A percentile compares a stretch with the other conserved stretches of the same genome.
Conservation (phyloP, 2,329 filamentous ascomycete species). For the Colletotrichum eremochloae region DNA sequence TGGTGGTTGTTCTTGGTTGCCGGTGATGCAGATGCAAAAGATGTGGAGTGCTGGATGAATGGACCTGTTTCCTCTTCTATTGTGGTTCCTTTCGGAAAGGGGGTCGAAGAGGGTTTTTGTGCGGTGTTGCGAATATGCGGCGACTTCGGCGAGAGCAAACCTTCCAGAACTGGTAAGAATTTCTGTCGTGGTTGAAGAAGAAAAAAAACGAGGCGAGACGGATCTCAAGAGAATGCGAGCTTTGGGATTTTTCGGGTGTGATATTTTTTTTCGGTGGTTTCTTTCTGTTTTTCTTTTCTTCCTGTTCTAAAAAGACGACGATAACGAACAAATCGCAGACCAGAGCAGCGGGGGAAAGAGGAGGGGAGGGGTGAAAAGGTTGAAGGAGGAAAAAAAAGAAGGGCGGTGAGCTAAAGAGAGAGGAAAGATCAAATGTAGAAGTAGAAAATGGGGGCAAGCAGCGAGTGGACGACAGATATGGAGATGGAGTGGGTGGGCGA, state of each 20-base stretch:
- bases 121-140: constrained; percentile 34
- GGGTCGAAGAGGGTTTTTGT: not conserved
- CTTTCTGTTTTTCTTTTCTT: constrained; percentile 29
- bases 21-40: constrained; percentile 27
- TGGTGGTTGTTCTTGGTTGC: constrained; percentile 6
- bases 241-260: not conserved
- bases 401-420: constrained; percentile 48
- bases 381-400: constrained; percentile 51
- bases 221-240: constrained; percentile 41
- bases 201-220: constrained; percentile 43
- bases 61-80: constrained; percentile 8
- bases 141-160: constrained; percentile 26
- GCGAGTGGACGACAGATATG: constrained; percentile 44
- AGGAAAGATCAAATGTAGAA: constrained; percentile 48
- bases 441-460: constrained; percentile 50
- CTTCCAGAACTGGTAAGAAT: constrained; percentile 38
- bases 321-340: constrained; percentile 47
- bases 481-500: constrained; percentile 46
- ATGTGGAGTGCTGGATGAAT: constrained; percentile 8
- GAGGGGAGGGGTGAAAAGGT: constrained; percentile 45
- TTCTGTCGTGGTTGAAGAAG: constrained; percentile 29
- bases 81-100: constrained; percentile 6
- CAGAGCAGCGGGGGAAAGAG: constrained; percentile 45
- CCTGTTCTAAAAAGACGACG: constrained; percentile 42
- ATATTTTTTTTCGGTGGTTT: constrained; percentile 21